Conservation (phyloP, 2,329 filamentous ascomycete species). For the Macroventuria anomochaeta region DNA sequence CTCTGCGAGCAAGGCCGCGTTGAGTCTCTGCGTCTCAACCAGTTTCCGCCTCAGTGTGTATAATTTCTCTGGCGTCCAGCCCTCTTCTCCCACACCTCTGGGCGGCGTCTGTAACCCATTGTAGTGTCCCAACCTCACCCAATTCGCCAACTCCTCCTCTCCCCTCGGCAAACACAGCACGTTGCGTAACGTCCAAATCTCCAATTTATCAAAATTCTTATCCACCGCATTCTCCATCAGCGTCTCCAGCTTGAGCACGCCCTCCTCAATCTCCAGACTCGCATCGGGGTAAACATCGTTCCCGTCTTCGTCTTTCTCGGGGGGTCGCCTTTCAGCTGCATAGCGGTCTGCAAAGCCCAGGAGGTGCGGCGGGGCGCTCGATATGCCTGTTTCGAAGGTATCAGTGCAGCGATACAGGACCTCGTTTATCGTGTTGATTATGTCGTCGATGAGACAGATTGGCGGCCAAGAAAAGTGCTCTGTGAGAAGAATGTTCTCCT, state of each 20-base stretch:
- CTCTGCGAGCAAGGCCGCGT: constrained; percentile 73
- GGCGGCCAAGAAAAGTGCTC: constrained; percentile 97
- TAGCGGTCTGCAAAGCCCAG: constrained; percentile 75
- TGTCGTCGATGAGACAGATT: constrained; percentile 88
- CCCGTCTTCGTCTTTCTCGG: constrained; percentile 51
- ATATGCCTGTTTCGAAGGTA: constrained; percentile 82
- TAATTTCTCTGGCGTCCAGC: constrained; percentile 66
- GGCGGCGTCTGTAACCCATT: constrained; percentile 56
- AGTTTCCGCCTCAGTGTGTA: constrained; percentile 75
- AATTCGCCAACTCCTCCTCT: constrained; percentile 63
- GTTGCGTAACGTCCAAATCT: constrained; percentile 88
- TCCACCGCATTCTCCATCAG: constrained; percentile 58
- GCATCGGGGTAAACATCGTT: constrained; percentile 56
- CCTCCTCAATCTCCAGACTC: constrained; percentile 81
- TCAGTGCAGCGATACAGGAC: constrained; percentile 89
- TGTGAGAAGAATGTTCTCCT: constrained; percentile 72
- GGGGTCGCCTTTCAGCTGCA: constrained; percentile 55
- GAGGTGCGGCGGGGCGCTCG: constrained; percentile 72
- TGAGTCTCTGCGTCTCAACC: constrained; percentile 78
- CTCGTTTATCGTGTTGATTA: constrained; percentile 96
- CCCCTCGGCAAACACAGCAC: constrained; percentile 63
- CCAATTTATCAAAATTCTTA: constrained; percentile 59
- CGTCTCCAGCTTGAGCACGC: constrained; percentile 61
- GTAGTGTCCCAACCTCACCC: constrained; percentile 86
- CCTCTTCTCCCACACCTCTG: neutral